These are phyloP conservation scores for Huntiella bhutanensis DNA, from an alignment of 2,329 filamentous ascomycete genomes.

Conservation along the genomic window DNA sequence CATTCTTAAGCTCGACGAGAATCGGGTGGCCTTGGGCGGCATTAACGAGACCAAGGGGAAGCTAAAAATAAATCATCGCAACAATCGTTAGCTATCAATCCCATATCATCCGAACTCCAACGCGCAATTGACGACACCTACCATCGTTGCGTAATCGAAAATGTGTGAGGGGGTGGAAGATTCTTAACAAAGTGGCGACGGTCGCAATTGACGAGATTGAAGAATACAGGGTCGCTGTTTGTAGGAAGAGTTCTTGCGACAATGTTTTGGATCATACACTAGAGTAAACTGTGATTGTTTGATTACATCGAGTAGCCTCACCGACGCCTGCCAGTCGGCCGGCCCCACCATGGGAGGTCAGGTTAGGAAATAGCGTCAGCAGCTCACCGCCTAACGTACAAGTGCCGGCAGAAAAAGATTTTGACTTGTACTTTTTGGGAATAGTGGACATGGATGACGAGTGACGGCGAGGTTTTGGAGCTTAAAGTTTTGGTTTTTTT, in stretches of 20 bases:
- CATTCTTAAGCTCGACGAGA: conserved; percentile 93
- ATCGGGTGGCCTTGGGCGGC: conserved; percentile 95
- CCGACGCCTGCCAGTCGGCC: not conserved
- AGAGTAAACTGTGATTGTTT: no score
- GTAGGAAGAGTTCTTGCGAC: no score
- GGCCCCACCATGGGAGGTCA: conserved; percentile 6
- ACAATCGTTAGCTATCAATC: no score
- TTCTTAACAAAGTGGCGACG: not conserved
- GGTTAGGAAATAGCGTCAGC: not conserved
- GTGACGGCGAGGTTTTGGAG: no score
- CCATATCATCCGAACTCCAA: no score
- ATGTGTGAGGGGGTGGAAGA: not conserved
- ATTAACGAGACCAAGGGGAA: conserved; percentile 68
- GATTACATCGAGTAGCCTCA: no score
- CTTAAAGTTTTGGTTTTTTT: not conserved
- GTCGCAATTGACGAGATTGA: conserved; percentile 1
- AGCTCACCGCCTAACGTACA: conserved; percentile 8
- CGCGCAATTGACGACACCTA: no score
- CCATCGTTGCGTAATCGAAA: not conserved
- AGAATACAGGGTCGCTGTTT: not conserved
- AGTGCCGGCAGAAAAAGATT: conserved; percentile 11
- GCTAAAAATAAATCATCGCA: conserved; percentile 20
- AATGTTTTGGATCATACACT: no score
- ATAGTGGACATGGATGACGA: no score
- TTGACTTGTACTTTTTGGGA: not conserved